Evolutionary conservation across 1,284 basidiomycete species (phyloP), one percentile per base, ranked within the genome.

Genomic region (Rhodotorula sp.): DNA sequence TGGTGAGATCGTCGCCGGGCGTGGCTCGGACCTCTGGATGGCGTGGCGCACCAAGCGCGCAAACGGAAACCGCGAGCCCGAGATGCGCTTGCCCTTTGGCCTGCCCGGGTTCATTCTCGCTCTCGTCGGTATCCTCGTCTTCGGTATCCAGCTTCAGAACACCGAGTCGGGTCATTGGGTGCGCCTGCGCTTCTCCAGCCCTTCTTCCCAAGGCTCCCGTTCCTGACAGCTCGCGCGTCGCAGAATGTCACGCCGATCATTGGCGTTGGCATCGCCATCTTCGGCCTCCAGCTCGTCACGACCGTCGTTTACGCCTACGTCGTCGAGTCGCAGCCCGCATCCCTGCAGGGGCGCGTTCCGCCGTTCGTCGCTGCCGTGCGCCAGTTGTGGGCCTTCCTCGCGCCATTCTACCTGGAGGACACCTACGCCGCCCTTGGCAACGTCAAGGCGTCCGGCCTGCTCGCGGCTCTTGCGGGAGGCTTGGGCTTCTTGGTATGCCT

Each of bases 1-100:
- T 3, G 74, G 74, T 21, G 74, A 75, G 56, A 54, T 70, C 16
- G 44, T 75, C 50, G 74, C 74, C 5, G 74, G 74, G 3, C 57
- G 16, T 0, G 74, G 72, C 2, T 66, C 66, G 12, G 74, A 75
- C 55, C 7, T 25, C 53, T 74, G 52, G 57, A 74, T 75, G 72
- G 7, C 44, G 3, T 73, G 65, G 60, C 54, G 74, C 5, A 73
- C 68, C 7, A 45, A 48, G n/a, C 57, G 55, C 13, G 69, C 68
- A 14, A 45, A 55, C 49, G 74, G 74, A 3, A 58, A 70, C 7
- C 66, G 74, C 5, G 65, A 68, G 21, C 64, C 69, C 21, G 74
- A 71, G 59, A 58, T 66, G 48, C 56, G 74, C 4, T 48, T 75
- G 9, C 74, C 74, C 0, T 68, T 75, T 49, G 66, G 64, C 7